A percentile compares a stretch with the other conserved stretches of the same genome.
phyloP scores from a whole-genome alignment of 2,329 filamentous ascomycete species.

The Mycocentrospora acerina region DNA sequence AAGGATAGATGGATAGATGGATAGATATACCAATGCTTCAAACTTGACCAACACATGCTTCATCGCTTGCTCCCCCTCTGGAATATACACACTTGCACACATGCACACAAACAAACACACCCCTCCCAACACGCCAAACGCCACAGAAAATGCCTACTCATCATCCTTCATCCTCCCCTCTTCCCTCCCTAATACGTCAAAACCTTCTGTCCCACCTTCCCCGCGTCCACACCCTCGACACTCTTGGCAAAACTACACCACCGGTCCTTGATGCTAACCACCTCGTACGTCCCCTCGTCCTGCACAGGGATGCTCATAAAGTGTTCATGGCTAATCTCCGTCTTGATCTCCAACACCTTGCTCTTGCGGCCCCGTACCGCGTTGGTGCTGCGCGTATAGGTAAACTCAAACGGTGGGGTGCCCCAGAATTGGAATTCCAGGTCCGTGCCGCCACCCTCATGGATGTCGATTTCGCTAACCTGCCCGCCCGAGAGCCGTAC shows the following conservation, averaged over 20 bases:
- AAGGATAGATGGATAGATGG: neutral
- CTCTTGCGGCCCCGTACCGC: constrained; percentile 64
- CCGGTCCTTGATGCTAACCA: constrained; percentile 91
- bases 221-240: constrained; percentile 48
- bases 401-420: constrained; percentile 95
- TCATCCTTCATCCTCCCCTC: neutral
- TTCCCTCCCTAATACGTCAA: constrained; percentile 35
- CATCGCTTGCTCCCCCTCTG: neutral
- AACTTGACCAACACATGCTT: neutral
- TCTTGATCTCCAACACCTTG: constrained; percentile 80
- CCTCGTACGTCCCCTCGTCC: constrained; percentile 96
- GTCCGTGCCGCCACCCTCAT: constrained; percentile 92
- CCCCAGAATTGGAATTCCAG: constrained; percentile 95
- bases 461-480: constrained; percentile 83
- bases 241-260: constrained; percentile 86
- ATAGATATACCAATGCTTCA: neutral
- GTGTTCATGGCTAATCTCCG: constrained; percentile 80
- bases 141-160: too few relatives aligned
- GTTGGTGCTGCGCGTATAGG: constrained; percentile 89
- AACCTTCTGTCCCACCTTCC: constrained; percentile 41
- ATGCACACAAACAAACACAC: neutral
- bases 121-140: too few relatives aligned
- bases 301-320: constrained; percentile 80
- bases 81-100: too few relatives aligned
- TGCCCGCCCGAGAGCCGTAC: constrained; percentile 86